Base-by-base conservation (phyloP, 129 eudicot genomes). In the Glebionis coronaria region DNA sequence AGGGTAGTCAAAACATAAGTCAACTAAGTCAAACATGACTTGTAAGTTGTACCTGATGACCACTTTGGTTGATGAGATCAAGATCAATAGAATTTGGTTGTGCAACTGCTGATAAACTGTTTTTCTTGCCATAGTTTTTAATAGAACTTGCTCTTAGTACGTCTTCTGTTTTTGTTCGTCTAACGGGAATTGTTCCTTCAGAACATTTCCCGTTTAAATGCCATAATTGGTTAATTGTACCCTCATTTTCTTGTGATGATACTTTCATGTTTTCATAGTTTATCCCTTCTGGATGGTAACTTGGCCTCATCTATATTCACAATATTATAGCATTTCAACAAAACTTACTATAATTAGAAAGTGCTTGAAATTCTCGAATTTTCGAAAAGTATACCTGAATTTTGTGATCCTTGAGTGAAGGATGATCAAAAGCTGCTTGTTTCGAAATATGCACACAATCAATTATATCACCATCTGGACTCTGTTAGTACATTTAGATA, bases 341-440 rank as follows among this genome's bases (percentile, higher is more conserved):
- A 3, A 52, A 12, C 4, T 5, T 28, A 11, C 27, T 13, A 4
- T 21, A 8, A 62, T 38, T 0, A 10, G 13, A 40, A 61, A 2
- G 14, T 19, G 8, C 19, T 23, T 16, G 13, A 1, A 23, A 63
- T 19, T 7, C 14, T 6, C 19, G n/a, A 16, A 28, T n/a, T 15
- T 50, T 19, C 49, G 13, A 54, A 56, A 10, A 31, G 4, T 11
- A 18, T 35, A 90, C 95, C 97, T 87, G 88, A 73, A 90, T 74
- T 58, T 76, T 80, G 57, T 90, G 95, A 75, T 84, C 78, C 69
- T 84, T 83, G 74, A 90, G 86, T 23, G 79, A 81, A 66, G 97
- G 95, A 49, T 90, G 97, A 78, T 90, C 95, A 56, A 90, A 90
- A 67, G 97, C 97, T 44, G 97, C 79, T 73, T 90, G 97, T 44